These are phyloP conservation scores for Tylopilus subfusipes DNA, from an alignment of 768 basidiomycete species.

Conservation along the genomic window DNA sequence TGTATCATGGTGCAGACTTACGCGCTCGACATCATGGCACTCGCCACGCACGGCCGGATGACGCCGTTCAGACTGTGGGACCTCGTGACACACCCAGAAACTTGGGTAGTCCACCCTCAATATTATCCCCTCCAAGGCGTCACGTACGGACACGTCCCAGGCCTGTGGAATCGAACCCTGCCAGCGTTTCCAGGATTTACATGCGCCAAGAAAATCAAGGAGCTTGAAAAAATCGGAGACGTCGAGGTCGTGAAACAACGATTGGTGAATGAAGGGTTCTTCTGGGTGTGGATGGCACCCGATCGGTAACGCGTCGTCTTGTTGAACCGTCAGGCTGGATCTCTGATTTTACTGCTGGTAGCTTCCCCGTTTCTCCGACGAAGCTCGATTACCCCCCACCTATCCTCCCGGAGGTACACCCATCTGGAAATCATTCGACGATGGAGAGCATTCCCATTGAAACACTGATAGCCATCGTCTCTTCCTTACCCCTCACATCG, in stretches of 20 bases:
- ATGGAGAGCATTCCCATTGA: neutral
- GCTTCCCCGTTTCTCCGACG: neutral
- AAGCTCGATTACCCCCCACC: neutral
- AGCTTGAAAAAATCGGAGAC: neutral
- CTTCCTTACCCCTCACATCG: neutral
- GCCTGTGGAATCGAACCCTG: neutral
- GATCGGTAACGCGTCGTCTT: neutral
- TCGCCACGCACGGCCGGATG: neutral
- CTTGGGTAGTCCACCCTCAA: neutral
- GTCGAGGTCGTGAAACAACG: neutral
- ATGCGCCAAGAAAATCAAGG: neutral
- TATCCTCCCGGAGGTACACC: neutral
- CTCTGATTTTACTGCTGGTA: neutral
- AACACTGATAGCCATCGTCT: neutral
- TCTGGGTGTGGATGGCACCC: neutral
- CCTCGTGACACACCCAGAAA: neutral
- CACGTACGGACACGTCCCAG: neutral
- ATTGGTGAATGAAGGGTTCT: neutral
- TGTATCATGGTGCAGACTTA: no score
- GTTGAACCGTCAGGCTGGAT: neutral
- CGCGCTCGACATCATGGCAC: neutral
- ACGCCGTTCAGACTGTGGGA: neutral
- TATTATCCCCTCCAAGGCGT: neutral
- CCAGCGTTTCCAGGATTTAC: neutral
- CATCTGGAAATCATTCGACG: neutral